These are phyloP conservation scores for Quercus parvula DNA, from an alignment of 306 rosid species.

Conservation along the genomic window DNA sequence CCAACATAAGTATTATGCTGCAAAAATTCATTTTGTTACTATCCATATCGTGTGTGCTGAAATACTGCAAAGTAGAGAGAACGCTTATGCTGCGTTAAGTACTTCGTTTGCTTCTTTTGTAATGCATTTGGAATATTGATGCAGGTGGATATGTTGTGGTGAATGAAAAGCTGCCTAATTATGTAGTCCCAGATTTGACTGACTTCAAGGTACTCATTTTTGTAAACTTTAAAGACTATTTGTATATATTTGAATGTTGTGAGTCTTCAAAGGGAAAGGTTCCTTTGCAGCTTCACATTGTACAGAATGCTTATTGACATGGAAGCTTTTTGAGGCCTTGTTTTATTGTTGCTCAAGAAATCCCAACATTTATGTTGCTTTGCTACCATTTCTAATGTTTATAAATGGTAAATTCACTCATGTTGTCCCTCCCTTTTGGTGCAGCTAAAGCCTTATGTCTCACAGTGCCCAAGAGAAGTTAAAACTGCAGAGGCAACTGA, in stretches of 20 bases:
- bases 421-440: not conserved
- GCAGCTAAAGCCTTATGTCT: conserved; percentile 56
- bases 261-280: not conserved
- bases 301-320: not conserved
- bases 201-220: conserved; percentile 47
- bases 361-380: not conserved
- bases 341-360: not conserved
- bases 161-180: conserved; percentile 58
- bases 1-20: too few relatives aligned
- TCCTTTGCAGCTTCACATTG: not conserved
- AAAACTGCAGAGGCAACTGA: conserved; percentile 31
- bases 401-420: not conserved
- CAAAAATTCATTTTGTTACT: too few relatives aligned
- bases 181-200: conserved; percentile 57
- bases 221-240: not conserved
- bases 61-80: too few relatives aligned
- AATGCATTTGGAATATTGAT: not conserved
- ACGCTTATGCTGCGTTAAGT: not conserved
- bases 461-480: conserved; percentile 44
- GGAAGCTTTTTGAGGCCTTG: not conserved
- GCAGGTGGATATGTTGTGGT: conserved; percentile 57
- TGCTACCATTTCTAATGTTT: not conserved
- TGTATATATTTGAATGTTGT: not conserved
- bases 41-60: too few relatives aligned
- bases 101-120: not conserved